Evolutionary conservation across 1,284 basidiomycete species (phyloP).

Genomic region (Irpex rosettiformis): DNA sequence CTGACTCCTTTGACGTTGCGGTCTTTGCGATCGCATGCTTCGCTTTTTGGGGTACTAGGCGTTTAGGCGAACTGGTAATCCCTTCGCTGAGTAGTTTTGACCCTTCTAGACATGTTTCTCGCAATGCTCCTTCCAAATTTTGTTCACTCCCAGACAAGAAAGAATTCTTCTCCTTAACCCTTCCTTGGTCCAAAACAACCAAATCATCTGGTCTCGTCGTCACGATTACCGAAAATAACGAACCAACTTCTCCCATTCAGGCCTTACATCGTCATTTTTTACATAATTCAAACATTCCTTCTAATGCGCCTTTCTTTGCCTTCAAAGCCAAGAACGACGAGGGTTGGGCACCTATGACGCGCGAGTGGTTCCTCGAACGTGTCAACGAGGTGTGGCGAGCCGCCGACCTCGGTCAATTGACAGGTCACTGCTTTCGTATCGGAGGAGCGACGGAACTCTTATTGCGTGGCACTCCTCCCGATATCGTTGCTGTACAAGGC

Average conservation of each 20-base stretch:
- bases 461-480: slow-evolving; percentile 27
- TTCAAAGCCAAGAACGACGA: neutral
- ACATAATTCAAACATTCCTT: neutral
- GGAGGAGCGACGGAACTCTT: slow-evolving; percentile 25
- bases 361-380: slow-evolving; percentile 19
- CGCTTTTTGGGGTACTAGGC: slow-evolving; percentile 10
- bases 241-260: slow-evolving; percentile 1
- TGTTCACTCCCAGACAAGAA: neutral
- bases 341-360: slow-evolving; percentile 15
- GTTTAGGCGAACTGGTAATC: neutral
- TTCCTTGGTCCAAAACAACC: slow-evolving; percentile 15
- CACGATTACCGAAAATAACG: slow-evolving; percentile 5
- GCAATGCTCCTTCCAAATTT: neutral
- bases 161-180: neutral
- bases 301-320: neutral
- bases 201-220: slow-evolving; percentile 2
- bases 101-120: neutral
- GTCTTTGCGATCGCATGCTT: slow-evolving; percentile 11
- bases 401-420: slow-evolving; percentile 18
- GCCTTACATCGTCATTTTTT: neutral
- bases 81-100: neutral
- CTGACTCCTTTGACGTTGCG: slow-evolving; percentile 7
- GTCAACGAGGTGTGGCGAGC: slow-evolving; percentile 25
- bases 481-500: slow-evolving; percentile 31
- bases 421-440: slow-evolving; percentile 35